Evolutionary conservation across 2,329 filamentous ascomycete genomes (phyloP), one percentile per base, ranked within the genome.

Genomic region (Raffaelea deltoideospora): DNA sequence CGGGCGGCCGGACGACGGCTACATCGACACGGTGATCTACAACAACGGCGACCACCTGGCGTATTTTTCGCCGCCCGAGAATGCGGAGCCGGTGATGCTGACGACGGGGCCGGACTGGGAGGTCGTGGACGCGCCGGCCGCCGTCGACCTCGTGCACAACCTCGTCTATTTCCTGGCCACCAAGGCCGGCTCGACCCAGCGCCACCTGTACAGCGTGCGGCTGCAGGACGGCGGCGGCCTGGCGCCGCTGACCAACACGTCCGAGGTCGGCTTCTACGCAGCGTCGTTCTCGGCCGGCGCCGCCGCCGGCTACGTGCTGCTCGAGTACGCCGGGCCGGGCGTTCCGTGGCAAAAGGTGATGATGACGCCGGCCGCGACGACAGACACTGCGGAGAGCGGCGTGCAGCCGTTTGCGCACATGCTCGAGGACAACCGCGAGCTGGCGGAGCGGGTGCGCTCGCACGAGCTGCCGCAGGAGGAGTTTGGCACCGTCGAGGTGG

Each of bases 341-440:
- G 77, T 96, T 22, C 90, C 90, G 0, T 92, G 78, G 72, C 90
- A 98, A 54, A 86, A 85, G 47, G 78, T 98, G 41, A 69, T 93
- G 47, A 74, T 41, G 80, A 76, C 48, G 51, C 66, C 0, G 60
- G 67, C 7, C 56, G n/a, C 18, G 19, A 2, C 26, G 9, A 31
- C 6, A 10, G 22, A 10, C 2, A 5, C 23, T 7, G 23, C 23
- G n/a, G 10, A 8, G 26, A 28, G 10, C 10, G 10, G 6, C 10
- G 26, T 9, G 21, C 20, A 8, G 10, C 11, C 26, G 10, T 87
- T 80, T 47, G 71, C 81, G 45, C 69, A 80, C 46, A 56, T 72
- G 3, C 68, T 96, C 27, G 87, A 96, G 51, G 69, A 85, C 44
- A 98, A 98, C 53, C 57, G 69, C 23, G 62, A 58, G 0, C 69